Evolutionary conservation across 768 basidiomycete species (phyloP), one percentile per base, ranked within the genome.

Genomic region (Mycena pura): DNA sequence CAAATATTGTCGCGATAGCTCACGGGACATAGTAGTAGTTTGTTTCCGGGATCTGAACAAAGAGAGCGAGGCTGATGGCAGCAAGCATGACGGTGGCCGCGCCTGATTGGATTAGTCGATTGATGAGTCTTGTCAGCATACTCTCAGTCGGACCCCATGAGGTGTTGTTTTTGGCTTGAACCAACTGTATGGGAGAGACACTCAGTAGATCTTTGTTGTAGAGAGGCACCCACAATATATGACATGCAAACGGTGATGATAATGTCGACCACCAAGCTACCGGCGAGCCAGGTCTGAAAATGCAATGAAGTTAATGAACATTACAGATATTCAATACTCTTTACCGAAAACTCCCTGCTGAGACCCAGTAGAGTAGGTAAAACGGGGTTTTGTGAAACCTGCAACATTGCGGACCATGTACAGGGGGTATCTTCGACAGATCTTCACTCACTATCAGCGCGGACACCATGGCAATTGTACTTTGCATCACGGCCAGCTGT

Each of bases 1-100:
- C n/a, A n/a, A n/a, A n/a, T n/a, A n/a, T n/a, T n/a, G n/a, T n/a
- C n/a, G n/a, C n/a, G n/a, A n/a, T n/a, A 15, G 11, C 50, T 40
- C n/a, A 52, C 50, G 50, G 50, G 5, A 40, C 50, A 21, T n/a
- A 52, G 15, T 52, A 27, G 13, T n/a, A 52, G 8, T 39, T 52
- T 13, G 22, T 40, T 14, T 22, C 2, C 17, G n/a, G 17, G 13
- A 52, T 2, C 10, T 27, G 7, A 7, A 29, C 38, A n/a, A 28
- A 40, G n/a, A 52, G 10, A 4, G 38, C 50, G 7, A 52, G 6
- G 29, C 21, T 27, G 15, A 52, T 10, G 38, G 50, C 22, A 5
- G 50, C 50, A 14, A 22, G 19, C 1, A 40, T 29, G 5, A 15
- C 14, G 5, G 17, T 40, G n/a, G 19, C 38, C 2, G 50, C 38